These are phyloP conservation scores for Acanthamoeba healyi DNA, from an alignment of 208 protist species.

Conservation along the genomic window DNA sequence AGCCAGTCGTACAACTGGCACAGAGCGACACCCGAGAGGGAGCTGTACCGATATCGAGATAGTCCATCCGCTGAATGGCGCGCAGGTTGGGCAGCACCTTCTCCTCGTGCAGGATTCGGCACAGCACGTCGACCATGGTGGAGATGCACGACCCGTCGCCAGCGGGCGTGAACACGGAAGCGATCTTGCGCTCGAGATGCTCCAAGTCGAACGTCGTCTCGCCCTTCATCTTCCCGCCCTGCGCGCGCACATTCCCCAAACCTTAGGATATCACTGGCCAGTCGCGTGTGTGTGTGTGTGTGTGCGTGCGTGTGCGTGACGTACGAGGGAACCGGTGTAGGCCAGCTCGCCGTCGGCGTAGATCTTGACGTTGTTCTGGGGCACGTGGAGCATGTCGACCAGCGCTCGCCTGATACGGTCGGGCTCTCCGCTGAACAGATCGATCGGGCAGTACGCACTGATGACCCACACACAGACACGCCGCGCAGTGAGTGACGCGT, in stretches of 20 bases:
- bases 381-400: slow-evolving; percentile 58
- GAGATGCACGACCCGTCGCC: slow-evolving; percentile 34
- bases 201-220: slow-evolving; percentile 61
- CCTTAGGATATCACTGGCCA: background rate
- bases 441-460: slow-evolving; percentile 64
- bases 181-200: slow-evolving; percentile 24
- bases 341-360: slow-evolving; percentile 52
- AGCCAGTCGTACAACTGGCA: background rate
- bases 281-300: background rate
- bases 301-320: background rate
- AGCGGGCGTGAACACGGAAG: background rate
- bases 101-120: slow-evolving; percentile 54
- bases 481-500: background rate
- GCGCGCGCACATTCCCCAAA: too few species aligned
- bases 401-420: slow-evolving; percentile 62
- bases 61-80: slow-evolving; percentile 59
- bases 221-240: slow-evolving; percentile 49
- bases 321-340: slow-evolving; percentile 71
- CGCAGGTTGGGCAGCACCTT: slow-evolving; percentile 54
- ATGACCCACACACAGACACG: background rate
- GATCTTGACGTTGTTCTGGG: slow-evolving; percentile 75
- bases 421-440: slow-evolving; percentile 55
- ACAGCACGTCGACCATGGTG: slow-evolving; percentile 42
- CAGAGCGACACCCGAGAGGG: background rate
- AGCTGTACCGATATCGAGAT: slow-evolving; percentile 46